These are phyloP conservation scores for Fragilariopsis cylindrus DNA, from an alignment of 108 stramenopile species.

Conservation along the genomic window DNA sequence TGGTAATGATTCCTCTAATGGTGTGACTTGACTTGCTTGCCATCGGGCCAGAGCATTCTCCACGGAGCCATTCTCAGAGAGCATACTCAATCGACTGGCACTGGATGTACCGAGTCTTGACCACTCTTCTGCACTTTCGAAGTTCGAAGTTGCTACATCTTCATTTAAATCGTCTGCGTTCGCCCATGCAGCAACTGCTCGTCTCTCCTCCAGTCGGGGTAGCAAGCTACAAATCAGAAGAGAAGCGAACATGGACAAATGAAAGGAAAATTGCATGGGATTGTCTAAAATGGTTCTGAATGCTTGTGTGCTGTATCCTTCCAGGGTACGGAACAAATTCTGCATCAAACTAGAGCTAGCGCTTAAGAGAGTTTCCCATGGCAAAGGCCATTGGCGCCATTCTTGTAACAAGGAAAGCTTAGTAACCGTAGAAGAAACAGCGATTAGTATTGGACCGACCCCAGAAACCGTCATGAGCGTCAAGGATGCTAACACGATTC, in stretches of 20 bases:
- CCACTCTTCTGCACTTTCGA: slow-evolving; percentile 40
- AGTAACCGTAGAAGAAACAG: slow-evolving; percentile 32
- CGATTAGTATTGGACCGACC: slow-evolving; percentile 45
- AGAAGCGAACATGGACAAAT: slow-evolving; percentile 52
- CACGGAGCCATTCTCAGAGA: slow-evolving; percentile 60
- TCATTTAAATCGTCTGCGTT: slow-evolving; percentile 36
- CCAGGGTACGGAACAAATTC: slow-evolving; percentile 32
- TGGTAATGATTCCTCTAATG: not conserved
- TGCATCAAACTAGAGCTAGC: slow-evolving; percentile 27
- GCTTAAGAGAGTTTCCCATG: slow-evolving; percentile 43
- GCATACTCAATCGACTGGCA: slow-evolving; percentile 61
- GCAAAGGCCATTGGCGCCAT: slow-evolving; percentile 56
- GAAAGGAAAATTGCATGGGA: slow-evolving; percentile 59
- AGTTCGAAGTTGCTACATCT: slow-evolving; percentile 39
- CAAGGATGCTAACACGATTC: slow-evolving; percentile 40
- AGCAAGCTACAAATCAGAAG: slow-evolving; percentile 51
- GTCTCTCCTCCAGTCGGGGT: slow-evolving; percentile 51
- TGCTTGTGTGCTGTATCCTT: slow-evolving; percentile 22
- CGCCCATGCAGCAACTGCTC: slow-evolving; percentile 14
- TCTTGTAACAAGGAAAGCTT: slow-evolving; percentile 39
- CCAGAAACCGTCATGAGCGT: slow-evolving; percentile 64
- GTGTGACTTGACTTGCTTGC: slow-evolving; percentile 21
- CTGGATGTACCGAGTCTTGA: slow-evolving; percentile 73
- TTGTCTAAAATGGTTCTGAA: slow-evolving; percentile 22
- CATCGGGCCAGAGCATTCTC: slow-evolving; percentile 66